These are phyloP conservation scores for Nepenthes gracilis DNA, from an alignment of 148 eudicot genomes.

Conservation along the genomic window DNA sequence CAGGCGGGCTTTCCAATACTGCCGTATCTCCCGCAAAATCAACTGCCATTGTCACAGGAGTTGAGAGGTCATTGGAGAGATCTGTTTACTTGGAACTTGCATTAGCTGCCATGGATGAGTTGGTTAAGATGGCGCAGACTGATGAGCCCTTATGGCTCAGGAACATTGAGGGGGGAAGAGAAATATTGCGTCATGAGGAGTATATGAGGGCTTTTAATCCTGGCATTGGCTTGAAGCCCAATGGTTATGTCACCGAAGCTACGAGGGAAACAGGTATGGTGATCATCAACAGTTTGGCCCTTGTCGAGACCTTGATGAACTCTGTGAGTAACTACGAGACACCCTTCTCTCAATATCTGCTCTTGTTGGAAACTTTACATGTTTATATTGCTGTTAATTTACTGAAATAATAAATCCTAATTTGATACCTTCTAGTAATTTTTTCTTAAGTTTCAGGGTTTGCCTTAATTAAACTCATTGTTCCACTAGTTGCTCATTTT, in stretches of 20 bases:
- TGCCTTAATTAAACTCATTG: too few relatives aligned
- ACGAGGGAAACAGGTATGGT: conserved; percentile 51
- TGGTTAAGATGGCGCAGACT: conserved; percentile 43
- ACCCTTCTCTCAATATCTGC: background rate
- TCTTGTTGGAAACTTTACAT: background rate
- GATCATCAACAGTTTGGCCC: conserved; percentile 31
- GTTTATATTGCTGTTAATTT: background rate
- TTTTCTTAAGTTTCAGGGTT: background rate
- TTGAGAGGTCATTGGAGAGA: conserved; percentile 1
- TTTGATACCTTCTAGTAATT: background rate
- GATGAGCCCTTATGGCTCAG: conserved; percentile 57
- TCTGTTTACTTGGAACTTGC: conserved; percentile 45
- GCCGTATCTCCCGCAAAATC: background rate
- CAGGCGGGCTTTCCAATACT: background rate
- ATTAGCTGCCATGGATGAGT: conserved; percentile 63
- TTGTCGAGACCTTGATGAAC: conserved; percentile 51
- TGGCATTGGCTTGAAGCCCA: conserved; percentile 28
- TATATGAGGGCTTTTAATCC: conserved; percentile 38
- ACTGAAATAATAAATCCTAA: background rate
- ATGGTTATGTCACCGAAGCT: conserved; percentile 47
- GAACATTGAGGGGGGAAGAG: conserved; percentile 38
- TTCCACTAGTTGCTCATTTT: too few relatives aligned
- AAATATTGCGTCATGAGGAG: conserved; percentile 46
- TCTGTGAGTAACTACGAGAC: conserved; percentile 25
- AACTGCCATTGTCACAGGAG: conserved; percentile 1